Percentiles rank a stretch among this genome's conserved stretches.
Evolutionary conservation across 73 alveolate species (phyloP).

Genomic region (Paramecium octaurelia): DNA sequence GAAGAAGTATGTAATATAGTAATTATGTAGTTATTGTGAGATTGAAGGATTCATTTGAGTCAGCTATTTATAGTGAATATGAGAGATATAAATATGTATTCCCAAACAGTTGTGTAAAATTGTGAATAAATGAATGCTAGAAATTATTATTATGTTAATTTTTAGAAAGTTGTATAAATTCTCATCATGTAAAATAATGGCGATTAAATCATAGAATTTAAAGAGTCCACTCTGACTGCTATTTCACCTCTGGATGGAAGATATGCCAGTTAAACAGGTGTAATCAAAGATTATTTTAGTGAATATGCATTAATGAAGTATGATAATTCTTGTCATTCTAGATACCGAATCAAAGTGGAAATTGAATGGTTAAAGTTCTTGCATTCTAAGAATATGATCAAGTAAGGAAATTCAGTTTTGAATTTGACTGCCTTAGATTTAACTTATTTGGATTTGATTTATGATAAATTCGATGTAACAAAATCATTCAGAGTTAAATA

Average conservation of each 20-base stretch:
- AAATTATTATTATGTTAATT: neutral
- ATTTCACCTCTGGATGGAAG: slow-evolving; percentile 92
- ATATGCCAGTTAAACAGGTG: slow-evolving; percentile 67
- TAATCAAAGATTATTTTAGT: slow-evolving; percentile 72
- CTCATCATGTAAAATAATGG: slow-evolving; percentile 11
- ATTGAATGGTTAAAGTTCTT: slow-evolving; percentile 80
- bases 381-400: slow-evolving; percentile 61
- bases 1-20: neutral
- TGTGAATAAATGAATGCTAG: neutral
- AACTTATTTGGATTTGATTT: slow-evolving; percentile 65
- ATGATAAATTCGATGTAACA: slow-evolving; percentile 62
- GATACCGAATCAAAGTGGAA: slow-evolving; percentile 81
- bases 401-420: slow-evolving; percentile 43
- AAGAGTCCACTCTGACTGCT: slow-evolving; percentile 64
- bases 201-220: neutral
- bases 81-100: neutral
- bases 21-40: neutral
- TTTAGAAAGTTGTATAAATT: neutral
- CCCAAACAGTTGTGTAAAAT: neutral
- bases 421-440: slow-evolving; percentile 55
- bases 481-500: slow-evolving; percentile 79
- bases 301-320: slow-evolving; percentile 89
- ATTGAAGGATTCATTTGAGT: neutral
- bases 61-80: neutral
- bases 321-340: neutral